Evolutionary conservation across 2,329 filamentous ascomycete genomes (phyloP), one percentile per base, ranked within the genome.

Genomic region (Cladosporium sp.): DNA sequence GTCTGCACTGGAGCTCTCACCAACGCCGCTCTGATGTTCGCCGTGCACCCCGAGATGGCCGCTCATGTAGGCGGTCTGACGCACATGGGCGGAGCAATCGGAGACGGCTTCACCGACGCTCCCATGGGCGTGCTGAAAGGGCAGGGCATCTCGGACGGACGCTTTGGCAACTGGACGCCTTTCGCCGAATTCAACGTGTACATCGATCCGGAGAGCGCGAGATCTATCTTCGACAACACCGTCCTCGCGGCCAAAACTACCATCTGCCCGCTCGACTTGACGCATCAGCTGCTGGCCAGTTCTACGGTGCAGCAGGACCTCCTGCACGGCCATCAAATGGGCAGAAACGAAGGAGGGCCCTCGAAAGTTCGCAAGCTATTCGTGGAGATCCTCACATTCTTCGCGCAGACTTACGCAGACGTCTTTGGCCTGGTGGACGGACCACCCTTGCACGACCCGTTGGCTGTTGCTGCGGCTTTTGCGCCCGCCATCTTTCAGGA

Each of bases 51-150:
- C 0, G 83, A 88, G 47, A 76, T 96, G 8, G 82, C 78, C 6
- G 68, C 69, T 0, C 90, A 95, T 69, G 74, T 99, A 53, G 81
- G 79, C 54, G 92, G 91, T 1, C 67, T 99, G 22, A 89, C 83
- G 58, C 84, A 96, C 60, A 99, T 99, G 93, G 93, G 93, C 55
- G 93, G 92, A 17, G 88, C 89, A 1, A 76, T 99, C 50, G 92
- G 91, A 1, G 80, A 76, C 50, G 82, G 80, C 7, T 96, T 96
- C 71, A 91, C 89, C 1, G 69, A 82, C 61, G 90, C 89, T 5
- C 82, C 83, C 13, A 77, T 91, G 66, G 88, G 88, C 17, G 63
- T 49, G 3, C 50, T 67, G 12, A 68, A 64, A 54, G 66, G 68
- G 11, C 70, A 74, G 44, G 76, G 75, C 17, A 74, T 76, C 6